Evolutionary conservation across 148 eudicot genomes (phyloP).

Genomic region (Cornus controversa): DNA sequence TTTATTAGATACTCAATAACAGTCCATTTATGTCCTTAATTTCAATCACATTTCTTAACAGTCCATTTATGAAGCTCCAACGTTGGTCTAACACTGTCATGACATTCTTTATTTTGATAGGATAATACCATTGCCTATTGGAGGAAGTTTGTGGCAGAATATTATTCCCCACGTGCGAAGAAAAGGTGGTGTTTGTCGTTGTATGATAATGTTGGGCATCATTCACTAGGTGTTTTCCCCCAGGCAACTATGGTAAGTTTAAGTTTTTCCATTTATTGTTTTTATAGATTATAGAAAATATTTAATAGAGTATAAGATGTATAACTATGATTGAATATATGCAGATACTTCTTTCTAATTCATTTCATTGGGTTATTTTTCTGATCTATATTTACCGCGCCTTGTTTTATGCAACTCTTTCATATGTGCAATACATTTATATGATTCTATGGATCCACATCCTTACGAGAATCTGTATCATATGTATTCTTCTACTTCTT

Average conservation of each 20-base stretch:
- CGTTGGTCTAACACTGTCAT: constrained; percentile 1
- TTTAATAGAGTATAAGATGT: too few species aligned
- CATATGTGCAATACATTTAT: too few species aligned
- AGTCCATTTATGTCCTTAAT: neutral
- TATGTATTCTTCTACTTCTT: neutral
- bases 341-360: neutral
- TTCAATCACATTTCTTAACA: neutral
- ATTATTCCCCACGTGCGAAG: constrained; percentile 90
- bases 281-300: neutral
- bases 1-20: neutral
- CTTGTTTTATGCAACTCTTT: neutral
- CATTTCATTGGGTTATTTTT: neutral
- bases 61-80: neutral
- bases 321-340: neutral
- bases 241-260: constrained; percentile 75
- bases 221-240: constrained; percentile 88
- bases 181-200: constrained; percentile 94
- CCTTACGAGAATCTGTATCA: neutral
- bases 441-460: neutral
- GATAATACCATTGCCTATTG: constrained; percentile 84
- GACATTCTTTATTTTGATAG: constrained; percentile 37
- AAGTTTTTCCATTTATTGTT: neutral
- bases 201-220: constrained; percentile 88
- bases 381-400: neutral
- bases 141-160: constrained; percentile 92